Evolutionary conservation across 352 stramenopile species (phyloP).

Genomic region (Blastocystis hominis): DNA sequence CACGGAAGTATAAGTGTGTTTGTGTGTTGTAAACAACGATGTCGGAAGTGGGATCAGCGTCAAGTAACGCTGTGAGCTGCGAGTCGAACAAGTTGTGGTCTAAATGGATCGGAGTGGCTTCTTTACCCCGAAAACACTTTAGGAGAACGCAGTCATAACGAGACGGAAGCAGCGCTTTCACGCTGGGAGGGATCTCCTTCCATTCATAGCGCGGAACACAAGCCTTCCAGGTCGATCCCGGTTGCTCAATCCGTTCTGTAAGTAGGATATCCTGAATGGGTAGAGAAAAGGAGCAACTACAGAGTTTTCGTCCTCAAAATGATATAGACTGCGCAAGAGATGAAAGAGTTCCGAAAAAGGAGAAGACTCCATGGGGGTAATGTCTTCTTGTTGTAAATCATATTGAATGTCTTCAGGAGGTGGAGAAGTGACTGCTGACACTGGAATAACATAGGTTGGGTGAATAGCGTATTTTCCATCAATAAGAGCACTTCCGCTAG

Average conservation of each 20-base stretch:
- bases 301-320: background rate
- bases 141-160: background rate
- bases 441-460: background rate
- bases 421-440: background rate
- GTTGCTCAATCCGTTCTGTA: background rate
- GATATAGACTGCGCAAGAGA: background rate
- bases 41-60: background rate
- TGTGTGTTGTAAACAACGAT: background rate
- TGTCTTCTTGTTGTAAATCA: background rate
- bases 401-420: background rate
- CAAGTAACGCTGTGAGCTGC: background rate
- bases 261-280: background rate
- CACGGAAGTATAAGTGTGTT: background rate
- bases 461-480: background rate
- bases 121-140: background rate
- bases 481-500: background rate
- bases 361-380: background rate
- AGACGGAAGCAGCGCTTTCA: background rate
- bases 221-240: background rate
- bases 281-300: background rate
- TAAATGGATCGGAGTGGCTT: background rate
- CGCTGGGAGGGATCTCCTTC: background rate
- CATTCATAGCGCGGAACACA: background rate
- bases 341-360: background rate
- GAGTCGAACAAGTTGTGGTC: conserved; percentile 14